Evolutionary conservation across 179 eudicot genomes (phyloP), one percentile per base, ranked within the genome.

Genomic region (Nepenthes alata): DNA sequence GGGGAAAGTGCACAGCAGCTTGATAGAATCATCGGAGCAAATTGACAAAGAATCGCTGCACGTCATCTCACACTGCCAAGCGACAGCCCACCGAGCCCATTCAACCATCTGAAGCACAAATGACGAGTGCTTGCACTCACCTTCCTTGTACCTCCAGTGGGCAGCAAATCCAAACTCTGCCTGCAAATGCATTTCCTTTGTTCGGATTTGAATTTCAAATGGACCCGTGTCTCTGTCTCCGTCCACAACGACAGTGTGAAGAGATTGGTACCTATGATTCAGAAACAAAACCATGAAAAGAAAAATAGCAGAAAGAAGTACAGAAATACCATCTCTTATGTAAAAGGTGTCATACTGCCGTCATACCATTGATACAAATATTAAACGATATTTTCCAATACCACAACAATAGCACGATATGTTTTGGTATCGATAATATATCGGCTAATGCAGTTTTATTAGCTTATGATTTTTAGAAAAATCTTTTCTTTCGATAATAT

Each of bases 91-190:
- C 37, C 95, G 81, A 7, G 95, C 96, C 98, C 98, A 91, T 77
- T 93, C 95, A 60, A 89, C 95, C 98, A 85, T 89, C 74, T 89
- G 96, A 69, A 86, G 89, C 59, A 93, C 88, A 66, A 83, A 93
- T 37, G 95, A 86, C 1, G 88, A 77, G 72, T 81, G 84, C 74
- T 80, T 68, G 57, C 88, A 81, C 15, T 85, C 93, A 47, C 88
- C 93, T 70, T 93, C 98, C 68, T 93, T 93, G 71, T 86, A 93
- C 71, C 96, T 86, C 98, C 96, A 93, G 53, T 93, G 98, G 37
- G 98, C 98, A 12, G 98, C 98, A 76, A 93, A 67, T 35, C 96
- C 98, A 73, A 71, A 84, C 77, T 93, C 96, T 5, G 96, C 96
- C 64, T 89, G 96, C 37, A 79, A 73, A 76, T 93, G 96, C 98